Percentiles rank a stretch among this genome's conserved stretches.
These are phyloP conservation scores for Syncephalastrum sp. DNA, from an alignment of 371 early-diverging fungal species.

Conservation along the genomic window DNA sequence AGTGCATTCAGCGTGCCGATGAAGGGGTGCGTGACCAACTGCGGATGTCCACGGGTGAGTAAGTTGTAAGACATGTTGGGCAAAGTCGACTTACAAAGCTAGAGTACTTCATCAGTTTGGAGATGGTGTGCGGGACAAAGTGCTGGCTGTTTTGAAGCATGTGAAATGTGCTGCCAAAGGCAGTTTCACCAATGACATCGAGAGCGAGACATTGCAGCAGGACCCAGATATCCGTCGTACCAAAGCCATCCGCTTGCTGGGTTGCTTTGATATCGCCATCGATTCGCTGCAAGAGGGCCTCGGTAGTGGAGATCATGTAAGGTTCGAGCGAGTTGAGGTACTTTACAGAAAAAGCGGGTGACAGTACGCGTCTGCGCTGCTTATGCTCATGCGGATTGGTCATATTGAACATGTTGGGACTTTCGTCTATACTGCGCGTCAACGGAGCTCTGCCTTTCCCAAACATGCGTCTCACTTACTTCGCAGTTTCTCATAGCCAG, in stretches of 20 bases:
- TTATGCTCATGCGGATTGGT: too few species aligned
- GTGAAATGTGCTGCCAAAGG: constrained; percentile 45
- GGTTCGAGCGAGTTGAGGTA: constrained; percentile 39
- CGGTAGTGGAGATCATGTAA: constrained; percentile 15
- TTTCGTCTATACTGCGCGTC: too few species aligned
- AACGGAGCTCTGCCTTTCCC: too few species aligned
- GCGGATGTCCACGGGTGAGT: background rate
- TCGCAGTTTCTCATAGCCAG: constrained; percentile 5
- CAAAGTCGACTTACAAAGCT: constrained; percentile 4
- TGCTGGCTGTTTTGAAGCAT: constrained; percentile 39
- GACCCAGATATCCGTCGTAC: constrained; percentile 28
- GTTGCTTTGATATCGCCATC: constrained; percentile 6
- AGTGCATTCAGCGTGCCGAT: background rate
- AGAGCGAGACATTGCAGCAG: constrained; percentile 28
- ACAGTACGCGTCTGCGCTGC: constrained; percentile 25
- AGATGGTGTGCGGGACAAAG: constrained; percentile 23
- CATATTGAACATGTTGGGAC: too few species aligned
- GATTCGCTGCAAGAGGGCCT: constrained; percentile 17
- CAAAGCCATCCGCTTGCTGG: constrained; percentile 7
- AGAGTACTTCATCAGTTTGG: background rate
- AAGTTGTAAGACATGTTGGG: background rate
- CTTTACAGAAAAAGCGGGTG: constrained; percentile 39
- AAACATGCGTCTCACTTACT: too few species aligned
- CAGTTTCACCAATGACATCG: constrained; percentile 51
- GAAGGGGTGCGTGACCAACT: constrained; percentile 1